A percentile compares a stretch with the other conserved stretches of the same genome.
These are phyloP conservation scores for Tricholomella constricta DNA, from an alignment of 768 basidiomycete species.

Conservation along the genomic window DNA sequence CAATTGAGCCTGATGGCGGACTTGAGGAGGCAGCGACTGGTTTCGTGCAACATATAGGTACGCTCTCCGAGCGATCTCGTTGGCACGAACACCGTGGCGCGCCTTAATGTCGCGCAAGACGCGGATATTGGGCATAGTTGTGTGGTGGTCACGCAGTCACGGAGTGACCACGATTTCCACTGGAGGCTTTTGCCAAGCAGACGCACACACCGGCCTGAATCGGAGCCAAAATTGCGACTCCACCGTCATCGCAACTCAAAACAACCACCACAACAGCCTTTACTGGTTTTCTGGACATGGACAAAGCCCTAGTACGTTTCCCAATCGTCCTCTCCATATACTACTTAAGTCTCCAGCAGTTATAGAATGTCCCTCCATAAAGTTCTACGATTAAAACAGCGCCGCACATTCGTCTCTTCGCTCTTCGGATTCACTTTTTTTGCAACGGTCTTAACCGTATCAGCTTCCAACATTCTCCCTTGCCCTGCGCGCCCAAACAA, in stretches of 20 bases:
- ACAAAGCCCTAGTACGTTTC: constrained; percentile 22
- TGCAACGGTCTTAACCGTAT: constrained; percentile 77
- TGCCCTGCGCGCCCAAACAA: constrained; percentile 72
- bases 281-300: constrained; percentile 26
- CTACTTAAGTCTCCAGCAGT: constrained; percentile 18
- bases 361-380: constrained; percentile 59
- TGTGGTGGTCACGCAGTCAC: constrained; percentile 7
- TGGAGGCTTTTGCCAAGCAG: constrained; percentile 26
- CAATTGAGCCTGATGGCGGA: constrained; percentile 92
- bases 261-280: neutral
- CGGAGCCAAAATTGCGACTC: constrained; percentile 23
- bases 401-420: constrained; percentile 73
- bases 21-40: constrained; percentile 80
- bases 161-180: neutral
- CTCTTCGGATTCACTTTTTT: constrained; percentile 82
- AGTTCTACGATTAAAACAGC: constrained; percentile 62
- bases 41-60: constrained; percentile 95
- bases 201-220: constrained; percentile 38
- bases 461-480: constrained; percentile 75
- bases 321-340: neutral
- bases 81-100: constrained; percentile 65
- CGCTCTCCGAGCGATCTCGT: constrained; percentile 84
- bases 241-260: neutral
- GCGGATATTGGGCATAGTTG: constrained; percentile 43
- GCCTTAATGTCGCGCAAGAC: constrained; percentile 81